These are phyloP conservation scores for Yamadazyma membranifaciens DNA, from an alignment of 1,139 yeast genomes.

Conservation along the genomic window DNA sequence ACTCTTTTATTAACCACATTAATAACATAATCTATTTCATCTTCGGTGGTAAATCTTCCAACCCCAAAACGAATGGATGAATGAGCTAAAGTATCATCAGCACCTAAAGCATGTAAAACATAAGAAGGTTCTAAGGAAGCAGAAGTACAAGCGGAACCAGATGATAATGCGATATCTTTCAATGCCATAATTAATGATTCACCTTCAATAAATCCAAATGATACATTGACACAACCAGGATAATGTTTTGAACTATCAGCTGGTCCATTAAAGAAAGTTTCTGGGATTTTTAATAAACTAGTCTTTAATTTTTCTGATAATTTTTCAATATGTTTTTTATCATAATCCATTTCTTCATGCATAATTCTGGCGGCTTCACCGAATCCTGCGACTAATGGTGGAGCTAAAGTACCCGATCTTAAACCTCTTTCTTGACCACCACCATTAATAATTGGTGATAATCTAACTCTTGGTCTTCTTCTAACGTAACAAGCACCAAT, in stretches of 20 bases:
- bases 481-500: conserved; percentile 94
- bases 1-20: conserved; percentile 88
- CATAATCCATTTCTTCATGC: conserved; percentile 70
- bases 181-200: conserved; percentile 96
- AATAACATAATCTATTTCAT: conserved; percentile 89
- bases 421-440: conserved; percentile 99
- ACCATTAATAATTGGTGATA: conserved; percentile 92
- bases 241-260: conserved; percentile 54
- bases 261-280: conserved; percentile 89
- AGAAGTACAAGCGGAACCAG: conserved; percentile 99
- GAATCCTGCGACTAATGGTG: conserved; percentile 92
- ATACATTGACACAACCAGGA: conserved; percentile 93
- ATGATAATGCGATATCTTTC: conserved; percentile 91
- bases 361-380: conserved; percentile 96
- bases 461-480: conserved; percentile 97
- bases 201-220: conserved; percentile 97
- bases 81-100: conserved; percentile 97
- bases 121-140: conserved; percentile 98
- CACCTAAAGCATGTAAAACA: conserved; percentile 94
- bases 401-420: conserved; percentile 95
- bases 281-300: conserved; percentile 78
- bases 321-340: conserved; percentile 63
- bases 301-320: conserved; percentile 71
- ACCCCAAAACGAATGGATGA: conserved; percentile 96
- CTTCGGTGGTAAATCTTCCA: conserved; percentile 96